A percentile compares a stretch with the other conserved stretches of the same genome.
Evolutionary conservation across 768 basidiomycete genomes (phyloP).

Genomic region (Boletales sp.): DNA sequence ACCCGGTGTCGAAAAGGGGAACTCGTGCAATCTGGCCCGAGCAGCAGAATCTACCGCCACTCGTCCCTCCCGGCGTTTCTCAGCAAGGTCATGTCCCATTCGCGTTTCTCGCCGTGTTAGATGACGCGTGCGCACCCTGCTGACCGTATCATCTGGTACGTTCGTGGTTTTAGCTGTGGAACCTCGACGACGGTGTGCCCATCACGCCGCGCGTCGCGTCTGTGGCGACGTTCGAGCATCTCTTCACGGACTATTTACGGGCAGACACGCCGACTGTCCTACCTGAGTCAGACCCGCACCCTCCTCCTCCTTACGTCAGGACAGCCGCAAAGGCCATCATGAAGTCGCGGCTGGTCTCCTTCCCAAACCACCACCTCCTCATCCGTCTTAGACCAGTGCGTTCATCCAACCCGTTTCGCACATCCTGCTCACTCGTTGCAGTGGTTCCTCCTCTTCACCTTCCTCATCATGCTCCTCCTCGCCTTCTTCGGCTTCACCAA

Average conservation of each 20-base stretch:
- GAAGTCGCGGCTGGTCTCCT: conserved; percentile 61
- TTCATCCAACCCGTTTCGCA: neutral
- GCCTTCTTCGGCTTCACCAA: conserved; percentile 79
- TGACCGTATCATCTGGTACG: neutral
- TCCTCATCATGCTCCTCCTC: conserved; percentile 61
- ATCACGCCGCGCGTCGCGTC: conserved; percentile 20
- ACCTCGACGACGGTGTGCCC: conserved; percentile 19
- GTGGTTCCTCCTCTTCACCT: conserved; percentile 83
- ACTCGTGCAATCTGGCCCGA: conserved; percentile 8
- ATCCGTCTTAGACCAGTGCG: conserved; percentile 69
- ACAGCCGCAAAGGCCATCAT: conserved; percentile 58
- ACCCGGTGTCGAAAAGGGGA: conserved; percentile 20
- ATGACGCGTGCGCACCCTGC: too few relatives aligned
- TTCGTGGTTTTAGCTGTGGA: conserved; percentile 16
- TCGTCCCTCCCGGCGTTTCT: conserved; percentile 21
- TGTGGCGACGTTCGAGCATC: conserved; percentile 22
- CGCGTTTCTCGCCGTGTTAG: too few relatives aligned
- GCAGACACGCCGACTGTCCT: conserved; percentile 10
- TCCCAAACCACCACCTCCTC: conserved; percentile 68
- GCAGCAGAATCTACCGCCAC: conserved; percentile 18
- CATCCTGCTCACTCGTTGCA: conserved; percentile 27
- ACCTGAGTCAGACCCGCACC: too few relatives aligned
- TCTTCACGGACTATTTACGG: conserved; percentile 21
- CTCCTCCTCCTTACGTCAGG: too few relatives aligned
- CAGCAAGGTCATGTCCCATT: conserved; percentile 10